These are phyloP conservation scores for Saturnispora diversa DNA, from an alignment of 805 yeast genomes.

Conservation along the genomic window DNA sequence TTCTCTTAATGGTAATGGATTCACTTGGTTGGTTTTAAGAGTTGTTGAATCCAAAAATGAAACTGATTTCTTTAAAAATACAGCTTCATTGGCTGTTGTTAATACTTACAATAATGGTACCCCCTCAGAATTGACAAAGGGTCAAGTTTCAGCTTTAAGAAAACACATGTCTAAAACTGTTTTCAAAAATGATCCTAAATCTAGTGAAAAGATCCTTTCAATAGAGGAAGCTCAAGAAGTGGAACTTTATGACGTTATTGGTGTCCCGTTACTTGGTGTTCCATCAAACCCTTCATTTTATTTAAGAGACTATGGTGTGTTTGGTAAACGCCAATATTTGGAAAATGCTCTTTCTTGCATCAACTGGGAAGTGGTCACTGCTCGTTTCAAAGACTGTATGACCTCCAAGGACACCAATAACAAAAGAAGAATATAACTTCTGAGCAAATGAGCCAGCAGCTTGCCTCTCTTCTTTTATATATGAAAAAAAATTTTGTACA, in stretches of 20 bases:
- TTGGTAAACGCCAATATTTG: conserved; percentile 65
- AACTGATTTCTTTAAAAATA: conserved; percentile 16
- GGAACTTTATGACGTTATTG: conserved; percentile 33
- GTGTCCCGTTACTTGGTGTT: conserved; percentile 58
- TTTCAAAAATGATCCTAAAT: conserved; percentile 11
- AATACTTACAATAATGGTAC: conserved; percentile 89
- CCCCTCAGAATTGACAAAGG: conserved; percentile 56
- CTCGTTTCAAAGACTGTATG: conserved; percentile 7
- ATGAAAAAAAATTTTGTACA: too few relatives aligned
- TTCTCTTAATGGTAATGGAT: conserved; percentile 81
- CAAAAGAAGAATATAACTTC: not conserved
- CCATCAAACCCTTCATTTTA: conserved; percentile 68
- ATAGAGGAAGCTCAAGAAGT: conserved; percentile 36
- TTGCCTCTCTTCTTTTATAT: not conserved
- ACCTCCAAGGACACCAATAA: not conserved
- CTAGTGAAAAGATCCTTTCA: conserved; percentile 22
- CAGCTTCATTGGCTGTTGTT: conserved; percentile 51
- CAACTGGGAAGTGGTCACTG: conserved; percentile 66
- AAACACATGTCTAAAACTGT: conserved; percentile 13
- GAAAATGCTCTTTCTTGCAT: conserved; percentile 68
- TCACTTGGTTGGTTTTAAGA: conserved; percentile 79
- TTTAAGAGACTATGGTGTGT: conserved; percentile 69
- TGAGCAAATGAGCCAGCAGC: not conserved
- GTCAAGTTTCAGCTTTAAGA: conserved; percentile 31
- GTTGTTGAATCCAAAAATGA: conserved; percentile 19